These are phyloP conservation scores for Ceratobasidium sp. DNA, from an alignment of 1,284 basidiomycete genomes.

Conservation along the genomic window DNA sequence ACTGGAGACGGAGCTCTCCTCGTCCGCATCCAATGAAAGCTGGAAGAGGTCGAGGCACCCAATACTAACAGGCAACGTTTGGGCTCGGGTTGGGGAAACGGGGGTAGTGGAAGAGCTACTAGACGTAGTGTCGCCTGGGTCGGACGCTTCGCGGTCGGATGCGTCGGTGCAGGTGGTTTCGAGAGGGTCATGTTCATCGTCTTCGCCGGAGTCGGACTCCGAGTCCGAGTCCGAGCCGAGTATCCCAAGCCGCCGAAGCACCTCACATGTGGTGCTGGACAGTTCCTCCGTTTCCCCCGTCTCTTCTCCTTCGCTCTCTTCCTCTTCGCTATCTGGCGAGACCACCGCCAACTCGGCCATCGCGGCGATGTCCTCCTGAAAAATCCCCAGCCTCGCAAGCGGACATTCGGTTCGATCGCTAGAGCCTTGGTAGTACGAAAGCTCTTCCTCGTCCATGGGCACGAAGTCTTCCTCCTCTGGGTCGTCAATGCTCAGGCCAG, in stretches of 20 bases:
- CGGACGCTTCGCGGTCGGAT: not conserved
- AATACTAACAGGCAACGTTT: not conserved
- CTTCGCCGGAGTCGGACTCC: not conserved
- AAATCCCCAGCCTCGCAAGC: constrained; percentile 22
- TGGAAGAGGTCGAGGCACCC: constrained; percentile 5
- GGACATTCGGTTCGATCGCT: constrained; percentile 28
- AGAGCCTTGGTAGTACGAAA: constrained; percentile 2
- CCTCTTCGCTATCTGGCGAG: constrained; percentile 48
- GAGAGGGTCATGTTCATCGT: constrained; percentile 3
- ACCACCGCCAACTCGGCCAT: constrained; percentile 46
- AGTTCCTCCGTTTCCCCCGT: constrained; percentile 54
- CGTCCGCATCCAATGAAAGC: constrained; percentile 18
- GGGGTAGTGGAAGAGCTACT: not conserved
- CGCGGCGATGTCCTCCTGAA: constrained; percentile 31
- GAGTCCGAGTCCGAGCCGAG: constrained; percentile 15
- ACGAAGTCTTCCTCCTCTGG: constrained; percentile 14
- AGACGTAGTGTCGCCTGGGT: not conserved
- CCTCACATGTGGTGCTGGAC: constrained; percentile 6
- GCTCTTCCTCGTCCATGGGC: constrained; percentile 7
- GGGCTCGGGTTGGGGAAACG: not conserved
- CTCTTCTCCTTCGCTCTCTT: constrained; percentile 55
- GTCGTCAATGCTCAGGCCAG: not conserved
- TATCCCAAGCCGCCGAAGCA: constrained; percentile 21
- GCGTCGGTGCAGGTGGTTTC: not conserved
- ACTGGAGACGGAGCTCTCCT: constrained; percentile 36